These are phyloP conservation scores for Cyberlindnera maclurae DNA, from an alignment of 805 yeast genomes.

Conservation along the genomic window DNA sequence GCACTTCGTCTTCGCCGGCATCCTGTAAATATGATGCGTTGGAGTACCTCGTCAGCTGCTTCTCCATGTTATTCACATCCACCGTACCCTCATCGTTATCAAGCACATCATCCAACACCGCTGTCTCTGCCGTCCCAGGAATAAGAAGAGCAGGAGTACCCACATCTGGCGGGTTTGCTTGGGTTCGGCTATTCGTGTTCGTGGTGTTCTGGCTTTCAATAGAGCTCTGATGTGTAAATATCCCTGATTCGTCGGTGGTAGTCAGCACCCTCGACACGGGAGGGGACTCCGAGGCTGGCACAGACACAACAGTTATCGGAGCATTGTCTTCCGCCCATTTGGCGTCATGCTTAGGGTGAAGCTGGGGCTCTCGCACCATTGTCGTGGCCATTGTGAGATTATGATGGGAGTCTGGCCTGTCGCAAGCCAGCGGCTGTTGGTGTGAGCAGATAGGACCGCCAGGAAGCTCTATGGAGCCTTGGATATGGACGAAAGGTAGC, in stretches of 20 bases:
- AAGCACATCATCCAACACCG: neutral
- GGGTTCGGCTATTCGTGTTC: constrained; percentile 8
- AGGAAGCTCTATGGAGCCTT: too few species aligned
- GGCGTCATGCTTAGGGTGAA: too few species aligned
- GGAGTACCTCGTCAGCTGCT: constrained; percentile 4
- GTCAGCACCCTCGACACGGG: constrained; percentile 20
- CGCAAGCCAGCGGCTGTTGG: too few species aligned
- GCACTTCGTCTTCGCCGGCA: constrained; percentile 24
- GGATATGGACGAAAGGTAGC: too few species aligned
- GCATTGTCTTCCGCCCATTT: too few species aligned
- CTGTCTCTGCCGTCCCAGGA: neutral
- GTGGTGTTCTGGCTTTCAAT: constrained; percentile 20
- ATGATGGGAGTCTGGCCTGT: too few species aligned
- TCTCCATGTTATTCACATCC: neutral
- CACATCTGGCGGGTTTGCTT: neutral
- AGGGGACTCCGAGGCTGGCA: neutral
- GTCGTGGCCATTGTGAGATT: too few species aligned
- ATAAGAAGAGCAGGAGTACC: neutral
- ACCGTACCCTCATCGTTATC: neutral
- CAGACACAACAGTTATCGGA: too few species aligned
- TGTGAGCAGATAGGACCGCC: too few species aligned
- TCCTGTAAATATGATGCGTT: constrained; percentile 31
- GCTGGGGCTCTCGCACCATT: too few species aligned
- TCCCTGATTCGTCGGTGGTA: constrained; percentile 20
- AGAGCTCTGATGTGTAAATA: constrained; percentile 23